Evolutionary conservation across 2,329 filamentous ascomycete species (phyloP).

Genomic region (Fusarium sp.): DNA sequence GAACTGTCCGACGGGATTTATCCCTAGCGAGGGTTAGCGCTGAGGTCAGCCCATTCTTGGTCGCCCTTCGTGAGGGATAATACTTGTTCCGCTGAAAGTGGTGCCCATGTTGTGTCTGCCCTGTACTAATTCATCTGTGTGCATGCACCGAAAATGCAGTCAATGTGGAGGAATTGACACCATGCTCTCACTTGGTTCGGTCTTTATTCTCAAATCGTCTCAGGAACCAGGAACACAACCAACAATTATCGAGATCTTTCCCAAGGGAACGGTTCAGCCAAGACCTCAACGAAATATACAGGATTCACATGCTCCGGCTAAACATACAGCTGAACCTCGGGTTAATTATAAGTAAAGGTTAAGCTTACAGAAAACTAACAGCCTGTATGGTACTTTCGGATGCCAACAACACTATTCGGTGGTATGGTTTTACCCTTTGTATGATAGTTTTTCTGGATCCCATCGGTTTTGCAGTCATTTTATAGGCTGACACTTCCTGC

Average conservation of each 20-base stretch:
- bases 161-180: neutral
- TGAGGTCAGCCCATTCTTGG: neutral
- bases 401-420: neutral
- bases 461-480: neutral
- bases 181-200: neutral
- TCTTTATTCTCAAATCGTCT: neutral
- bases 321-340: neutral
- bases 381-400: neutral
- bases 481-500: neutral
- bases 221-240: neutral
- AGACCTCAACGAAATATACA: too few species aligned
- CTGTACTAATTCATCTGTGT: accelerated
- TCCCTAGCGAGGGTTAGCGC: neutral
- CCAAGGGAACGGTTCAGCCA: neutral
- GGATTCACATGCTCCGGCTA: neutral
- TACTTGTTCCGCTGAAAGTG: neutral
- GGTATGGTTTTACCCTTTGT: neutral
- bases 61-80: neutral
- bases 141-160: neutral
- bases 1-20: slow-evolving; percentile 2
- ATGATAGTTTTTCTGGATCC: neutral
- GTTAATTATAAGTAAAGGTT: neutral
- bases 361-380: neutral
- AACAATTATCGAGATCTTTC: neutral
- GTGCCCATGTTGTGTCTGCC: neutral